Conservation (phyloP, 306 rosid species). For the Prunus mira region DNA sequence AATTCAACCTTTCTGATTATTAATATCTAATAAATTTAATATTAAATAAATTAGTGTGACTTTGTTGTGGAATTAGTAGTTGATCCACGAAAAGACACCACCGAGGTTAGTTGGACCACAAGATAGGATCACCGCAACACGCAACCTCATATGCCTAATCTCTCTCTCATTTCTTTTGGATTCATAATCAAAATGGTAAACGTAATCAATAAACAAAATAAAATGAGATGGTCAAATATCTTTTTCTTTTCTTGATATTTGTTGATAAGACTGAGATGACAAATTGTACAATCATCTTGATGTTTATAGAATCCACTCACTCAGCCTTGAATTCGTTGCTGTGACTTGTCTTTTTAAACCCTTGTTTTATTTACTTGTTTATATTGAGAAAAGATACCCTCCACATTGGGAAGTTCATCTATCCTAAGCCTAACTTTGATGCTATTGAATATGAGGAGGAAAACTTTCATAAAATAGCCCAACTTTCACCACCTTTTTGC, state of each 20-base stretch:
- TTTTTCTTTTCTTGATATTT: background rate
- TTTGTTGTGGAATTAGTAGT: too few species aligned
- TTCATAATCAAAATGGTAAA: background rate
- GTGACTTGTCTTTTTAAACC: background rate
- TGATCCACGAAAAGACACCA: too few species aligned
- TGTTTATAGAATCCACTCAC: background rate
- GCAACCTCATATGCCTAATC: background rate
- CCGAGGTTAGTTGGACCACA: background rate
- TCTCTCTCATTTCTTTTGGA: background rate
- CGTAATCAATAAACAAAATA: background rate
- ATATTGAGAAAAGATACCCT: too few species aligned
- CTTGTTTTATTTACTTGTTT: too few species aligned
- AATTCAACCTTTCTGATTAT: too few species aligned
- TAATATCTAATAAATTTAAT: too few species aligned
- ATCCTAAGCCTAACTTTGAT: too few species aligned
- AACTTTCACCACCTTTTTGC: background rate
- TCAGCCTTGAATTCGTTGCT: background rate
- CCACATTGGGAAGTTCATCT: too few species aligned
- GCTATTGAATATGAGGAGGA: background rate
- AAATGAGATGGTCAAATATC: background rate
- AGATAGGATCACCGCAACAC: background rate
- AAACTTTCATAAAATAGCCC: background rate
- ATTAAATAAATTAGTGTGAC: too few species aligned
- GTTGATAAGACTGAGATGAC: background rate
- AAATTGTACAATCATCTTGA: background rate